Percentiles rank a stretch among this genome's conserved stretches.
Evolutionary conservation across 495 filamentous ascomycete genomes (phyloP).

Genomic region (Talaromyces thailandensis): DNA sequence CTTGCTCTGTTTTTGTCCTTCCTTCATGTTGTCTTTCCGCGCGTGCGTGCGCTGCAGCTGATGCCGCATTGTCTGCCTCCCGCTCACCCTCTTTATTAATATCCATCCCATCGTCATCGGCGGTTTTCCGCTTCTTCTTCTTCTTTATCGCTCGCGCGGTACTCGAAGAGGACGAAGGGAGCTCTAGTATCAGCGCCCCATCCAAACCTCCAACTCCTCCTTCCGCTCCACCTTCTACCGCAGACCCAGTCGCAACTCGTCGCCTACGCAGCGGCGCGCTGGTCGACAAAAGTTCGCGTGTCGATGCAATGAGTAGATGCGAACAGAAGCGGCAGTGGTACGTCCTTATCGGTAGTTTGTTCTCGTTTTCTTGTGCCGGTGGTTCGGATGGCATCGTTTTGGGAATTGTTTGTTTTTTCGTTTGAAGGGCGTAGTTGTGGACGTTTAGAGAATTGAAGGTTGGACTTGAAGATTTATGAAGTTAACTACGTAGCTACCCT

Average conservation of each 20-base stretch:
- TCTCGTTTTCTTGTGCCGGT: not conserved
- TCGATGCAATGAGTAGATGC: conserved; percentile 60
- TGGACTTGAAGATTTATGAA: not conserved
- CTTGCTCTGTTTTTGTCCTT: conserved; percentile 5
- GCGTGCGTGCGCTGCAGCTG: too few species aligned
- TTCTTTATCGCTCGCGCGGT: too few species aligned
- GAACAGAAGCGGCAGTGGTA: conserved; percentile 70
- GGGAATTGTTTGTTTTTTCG: not conserved
- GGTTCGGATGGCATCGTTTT: not conserved
- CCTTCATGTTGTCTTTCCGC: too few species aligned
- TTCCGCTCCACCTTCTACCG: not conserved
- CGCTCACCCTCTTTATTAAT: too few species aligned
- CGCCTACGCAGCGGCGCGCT: conserved; percentile 43
- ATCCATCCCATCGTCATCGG: too few species aligned
- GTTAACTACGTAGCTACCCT: too few species aligned
- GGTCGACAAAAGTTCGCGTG: conserved; percentile 30
- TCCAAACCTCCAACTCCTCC: not conserved
- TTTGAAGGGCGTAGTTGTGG: too few species aligned
- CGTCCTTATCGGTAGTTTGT: conserved; percentile 39
- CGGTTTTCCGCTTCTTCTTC: too few species aligned
- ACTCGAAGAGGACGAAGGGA: not conserved
- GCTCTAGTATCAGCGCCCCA: not conserved
- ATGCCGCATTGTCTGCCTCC: too few species aligned
- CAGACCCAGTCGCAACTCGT: not conserved
- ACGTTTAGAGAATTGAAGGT: too few species aligned